Evolutionary conservation across 140 eudicot species (phyloP).

Genomic region (Cichorium intybus): DNA sequence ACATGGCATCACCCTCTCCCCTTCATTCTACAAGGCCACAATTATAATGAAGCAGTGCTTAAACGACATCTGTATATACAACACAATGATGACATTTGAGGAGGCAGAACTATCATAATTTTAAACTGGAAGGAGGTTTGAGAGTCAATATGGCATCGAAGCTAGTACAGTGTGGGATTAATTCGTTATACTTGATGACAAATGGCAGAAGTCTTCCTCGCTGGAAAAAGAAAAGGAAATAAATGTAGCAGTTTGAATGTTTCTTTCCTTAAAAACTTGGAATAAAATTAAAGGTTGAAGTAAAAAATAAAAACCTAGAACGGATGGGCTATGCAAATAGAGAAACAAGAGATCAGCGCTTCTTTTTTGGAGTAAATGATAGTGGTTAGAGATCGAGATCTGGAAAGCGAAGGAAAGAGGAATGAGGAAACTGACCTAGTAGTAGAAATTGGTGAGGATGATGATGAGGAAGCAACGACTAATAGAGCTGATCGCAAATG

Average conservation of each 20-base stretch:
- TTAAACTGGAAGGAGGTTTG: too few species aligned
- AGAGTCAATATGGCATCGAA: neutral
- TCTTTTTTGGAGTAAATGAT: constrained; percentile 6
- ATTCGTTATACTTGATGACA: neutral
- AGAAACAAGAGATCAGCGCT: constrained; percentile 9
- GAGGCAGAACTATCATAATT: neutral
- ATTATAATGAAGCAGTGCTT: neutral
- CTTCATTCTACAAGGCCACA: neutral
- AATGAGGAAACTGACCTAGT: constrained; percentile 57
- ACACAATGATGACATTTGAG: neutral
- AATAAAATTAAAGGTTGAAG: constrained; percentile 1
- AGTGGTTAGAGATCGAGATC: constrained; percentile 29
- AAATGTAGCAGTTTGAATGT: constrained; percentile 13
- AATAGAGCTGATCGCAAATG: constrained; percentile 71
- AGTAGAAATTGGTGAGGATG: constrained; percentile 52
- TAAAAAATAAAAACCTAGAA: constrained; percentile 1
- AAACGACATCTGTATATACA: neutral
- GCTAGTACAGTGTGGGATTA: constrained; percentile 13
- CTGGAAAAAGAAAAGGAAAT: constrained; percentile 2
- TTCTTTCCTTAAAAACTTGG: neutral
- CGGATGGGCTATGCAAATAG: constrained; percentile 11
- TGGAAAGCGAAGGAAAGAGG: constrained; percentile 10
- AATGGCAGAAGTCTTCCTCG: neutral
- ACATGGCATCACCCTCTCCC: neutral
- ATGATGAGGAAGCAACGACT: constrained; percentile 59